Conservation (phyloP, 805 yeast species). For the Pichia ethanolica region DNA sequence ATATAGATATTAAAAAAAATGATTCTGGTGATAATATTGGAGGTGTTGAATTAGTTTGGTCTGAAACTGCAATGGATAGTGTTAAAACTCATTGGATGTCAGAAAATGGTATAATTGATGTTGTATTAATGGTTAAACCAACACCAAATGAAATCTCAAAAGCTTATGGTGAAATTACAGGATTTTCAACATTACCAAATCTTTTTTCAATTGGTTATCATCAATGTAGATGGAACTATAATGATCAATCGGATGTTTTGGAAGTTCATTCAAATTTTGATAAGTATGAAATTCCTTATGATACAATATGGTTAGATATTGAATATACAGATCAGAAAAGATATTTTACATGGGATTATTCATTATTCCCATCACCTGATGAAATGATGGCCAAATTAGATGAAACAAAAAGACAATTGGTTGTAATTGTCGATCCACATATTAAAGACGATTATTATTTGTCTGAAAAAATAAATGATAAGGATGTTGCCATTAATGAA, state of each 20-base stretch:
- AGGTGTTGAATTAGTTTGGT: slow-evolving; percentile 5
- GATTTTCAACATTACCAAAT: slow-evolving; percentile 67
- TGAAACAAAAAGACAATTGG: slow-evolving; percentile 70
- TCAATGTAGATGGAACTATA: slow-evolving; percentile 97
- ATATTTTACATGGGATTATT: slow-evolving; percentile 85
- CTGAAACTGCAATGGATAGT: background rate
- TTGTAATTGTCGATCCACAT: slow-evolving; percentile 88
- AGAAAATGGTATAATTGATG: slow-evolving; percentile 78
- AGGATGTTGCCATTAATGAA: slow-evolving; percentile 45
- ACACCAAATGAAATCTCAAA: slow-evolving; percentile 49
- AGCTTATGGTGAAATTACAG: slow-evolving; percentile 65
- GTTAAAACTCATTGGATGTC: slow-evolving; percentile 82
- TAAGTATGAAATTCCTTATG: slow-evolving; percentile 68
- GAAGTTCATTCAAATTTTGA: slow-evolving; percentile 67
- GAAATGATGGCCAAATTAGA: slow-evolving; percentile 59
- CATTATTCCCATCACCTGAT: slow-evolving; percentile 67
- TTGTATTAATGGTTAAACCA: slow-evolving; percentile 55
- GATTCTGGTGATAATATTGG: slow-evolving; percentile 5
- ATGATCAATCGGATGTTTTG: slow-evolving; percentile 80
- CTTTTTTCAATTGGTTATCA: slow-evolving; percentile 82
- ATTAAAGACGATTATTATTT: slow-evolving; percentile 64
- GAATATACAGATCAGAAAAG: slow-evolving; percentile 84
- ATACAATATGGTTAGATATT: slow-evolving; percentile 89
- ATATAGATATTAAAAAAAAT: slow-evolving; percentile 57
- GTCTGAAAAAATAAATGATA: slow-evolving; percentile 42